Conservation (phyloP, 495 filamentous ascomycete species). For the Poronia punctata region DNA sequence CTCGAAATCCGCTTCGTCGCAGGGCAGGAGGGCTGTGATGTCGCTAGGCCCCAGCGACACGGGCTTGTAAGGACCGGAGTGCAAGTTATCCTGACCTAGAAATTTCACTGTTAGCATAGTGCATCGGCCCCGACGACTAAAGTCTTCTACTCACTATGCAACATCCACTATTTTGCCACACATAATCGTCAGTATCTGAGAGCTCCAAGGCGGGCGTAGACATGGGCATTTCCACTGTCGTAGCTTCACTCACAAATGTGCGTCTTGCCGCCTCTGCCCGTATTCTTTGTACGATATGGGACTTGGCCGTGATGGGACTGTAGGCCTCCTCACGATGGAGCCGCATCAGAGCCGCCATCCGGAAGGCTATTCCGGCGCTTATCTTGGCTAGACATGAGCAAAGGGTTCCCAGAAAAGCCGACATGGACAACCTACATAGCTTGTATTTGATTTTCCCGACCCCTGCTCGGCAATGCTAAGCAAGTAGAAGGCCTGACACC, state of each 20-base stretch:
- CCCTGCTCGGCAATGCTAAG: constrained; percentile 47
- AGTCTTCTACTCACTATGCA: constrained; percentile 28
- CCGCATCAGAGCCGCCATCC: constrained; percentile 44
- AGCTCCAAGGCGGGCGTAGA: no score
- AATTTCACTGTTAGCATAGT: constrained; percentile 7
- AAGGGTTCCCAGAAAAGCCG: background rate
- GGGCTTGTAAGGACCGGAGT: constrained; percentile 40
- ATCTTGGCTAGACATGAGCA: constrained; percentile 31
- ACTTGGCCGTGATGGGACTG: constrained; percentile 26
- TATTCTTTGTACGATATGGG: constrained; percentile 29
- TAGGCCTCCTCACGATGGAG: constrained; percentile 49
- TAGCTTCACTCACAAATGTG: constrained; percentile 32
- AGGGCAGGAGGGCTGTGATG: constrained; percentile 43
- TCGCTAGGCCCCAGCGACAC: constrained; percentile 39
- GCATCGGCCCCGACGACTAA: background rate
- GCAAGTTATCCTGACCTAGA: constrained; percentile 42
- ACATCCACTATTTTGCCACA: constrained; percentile 41
- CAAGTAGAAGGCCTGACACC: constrained; percentile 45
- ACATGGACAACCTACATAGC: constrained; percentile 30
- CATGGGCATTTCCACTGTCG: no score
- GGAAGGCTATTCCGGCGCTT: constrained; percentile 44
- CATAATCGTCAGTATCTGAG: background rate
- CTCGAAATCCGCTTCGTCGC: constrained; percentile 41
- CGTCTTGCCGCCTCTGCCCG: constrained; percentile 39
- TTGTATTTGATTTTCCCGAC: constrained; percentile 38